These are phyloP conservation scores for Sophora flavescens DNA, from an alignment of 306 rosid species.

Conservation along the genomic window DNA sequence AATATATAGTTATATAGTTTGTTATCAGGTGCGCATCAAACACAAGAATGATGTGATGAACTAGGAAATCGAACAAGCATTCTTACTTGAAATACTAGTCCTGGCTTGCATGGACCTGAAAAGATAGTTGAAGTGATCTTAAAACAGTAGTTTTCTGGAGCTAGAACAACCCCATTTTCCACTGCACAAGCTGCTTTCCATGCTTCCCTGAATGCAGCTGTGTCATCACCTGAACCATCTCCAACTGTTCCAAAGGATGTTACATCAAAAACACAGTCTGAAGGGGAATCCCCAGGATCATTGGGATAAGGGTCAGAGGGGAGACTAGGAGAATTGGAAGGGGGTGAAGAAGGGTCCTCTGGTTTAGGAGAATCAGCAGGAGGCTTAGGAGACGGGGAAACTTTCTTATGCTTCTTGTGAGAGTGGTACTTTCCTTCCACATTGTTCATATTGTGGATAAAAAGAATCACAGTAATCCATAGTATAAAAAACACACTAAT, in stretches of 20 bases:
- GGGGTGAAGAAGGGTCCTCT: too few species aligned
- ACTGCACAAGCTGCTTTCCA: constrained; percentile 97
- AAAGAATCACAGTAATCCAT: too few species aligned
- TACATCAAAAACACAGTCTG: constrained; percentile 70
- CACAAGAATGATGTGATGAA: neutral
- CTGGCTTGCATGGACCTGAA: constrained; percentile 93
- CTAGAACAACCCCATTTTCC: constrained; percentile 73
- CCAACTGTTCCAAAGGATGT: constrained; percentile 85
- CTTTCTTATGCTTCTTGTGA: too few species aligned
- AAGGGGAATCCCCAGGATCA: constrained; percentile 56
- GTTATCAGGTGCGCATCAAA: too few species aligned
- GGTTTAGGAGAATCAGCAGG: too few species aligned
- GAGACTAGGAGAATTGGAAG: too few species aligned
- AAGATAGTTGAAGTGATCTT: constrained; percentile 90
- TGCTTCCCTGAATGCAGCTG: constrained; percentile 75
- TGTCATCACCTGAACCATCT: constrained; percentile 87
- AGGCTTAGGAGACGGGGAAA: too few species aligned
- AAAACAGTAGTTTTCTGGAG: constrained; percentile 66
- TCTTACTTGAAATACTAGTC: constrained; percentile 87
- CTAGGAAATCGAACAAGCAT: neutral
- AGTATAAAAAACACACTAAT: too few species aligned
- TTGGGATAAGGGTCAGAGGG: too few species aligned
- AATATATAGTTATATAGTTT: too few species aligned
- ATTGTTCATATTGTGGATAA: too few species aligned
- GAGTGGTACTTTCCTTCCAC: too few species aligned